phyloP scores from a whole-genome alignment of 768 basidiomycete species.

The Tephrocybe sp. region DNA sequence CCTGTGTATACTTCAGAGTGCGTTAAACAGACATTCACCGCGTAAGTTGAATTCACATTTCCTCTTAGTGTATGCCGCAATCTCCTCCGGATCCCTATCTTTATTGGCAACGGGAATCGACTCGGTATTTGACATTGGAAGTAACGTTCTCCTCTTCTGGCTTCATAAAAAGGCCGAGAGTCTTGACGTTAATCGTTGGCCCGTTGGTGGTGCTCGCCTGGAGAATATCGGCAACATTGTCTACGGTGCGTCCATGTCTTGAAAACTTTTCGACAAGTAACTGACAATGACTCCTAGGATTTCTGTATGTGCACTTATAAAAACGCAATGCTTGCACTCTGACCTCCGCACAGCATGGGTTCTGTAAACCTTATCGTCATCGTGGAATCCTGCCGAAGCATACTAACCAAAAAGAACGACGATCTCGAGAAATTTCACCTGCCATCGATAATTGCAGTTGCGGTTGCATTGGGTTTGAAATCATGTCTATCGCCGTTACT shows the following conservation, averaged over 20 bases:
- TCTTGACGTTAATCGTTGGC: constrained; percentile 86
- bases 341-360: constrained; percentile 62
- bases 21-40: constrained; percentile 13
- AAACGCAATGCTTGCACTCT: not conserved
- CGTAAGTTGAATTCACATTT: constrained; percentile 4
- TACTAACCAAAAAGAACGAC: constrained; percentile 54
- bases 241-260: constrained; percentile 51
- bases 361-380: constrained; percentile 89
- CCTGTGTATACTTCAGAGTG: constrained; percentile 72
- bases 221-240: constrained; percentile 89
- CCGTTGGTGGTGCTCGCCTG: constrained; percentile 82
- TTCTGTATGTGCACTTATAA: constrained; percentile 31
- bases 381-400: constrained; percentile 78
- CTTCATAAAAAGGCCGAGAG: constrained; percentile 68
- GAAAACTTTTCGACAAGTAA: not conserved
- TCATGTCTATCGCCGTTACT: not conserved
- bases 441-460: constrained; percentile 80
- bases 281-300: constrained; percentile 33
- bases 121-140: constrained; percentile 80
- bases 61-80: constrained; percentile 81
- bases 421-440: constrained; percentile 69
- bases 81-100: constrained; percentile 79
- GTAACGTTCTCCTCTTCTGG: constrained; percentile 76
- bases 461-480: constrained; percentile 68
- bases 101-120: constrained; percentile 90